Evolutionary conservation across 805 yeast species (phyloP), one percentile per base, ranked within the genome.

Genomic region (Schizosaccharomyces osmophilus): DNA sequence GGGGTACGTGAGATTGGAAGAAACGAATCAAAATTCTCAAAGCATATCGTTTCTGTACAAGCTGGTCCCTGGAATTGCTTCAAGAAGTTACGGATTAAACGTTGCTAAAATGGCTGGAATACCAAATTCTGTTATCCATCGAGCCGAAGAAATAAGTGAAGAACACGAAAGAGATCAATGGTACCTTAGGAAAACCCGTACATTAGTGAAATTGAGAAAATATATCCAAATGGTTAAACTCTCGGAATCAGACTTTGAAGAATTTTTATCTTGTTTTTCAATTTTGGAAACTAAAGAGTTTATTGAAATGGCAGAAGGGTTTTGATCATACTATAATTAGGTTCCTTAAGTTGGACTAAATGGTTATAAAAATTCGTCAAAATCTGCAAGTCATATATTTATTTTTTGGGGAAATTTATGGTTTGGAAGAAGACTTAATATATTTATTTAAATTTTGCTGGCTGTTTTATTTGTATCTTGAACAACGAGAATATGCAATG

Each of bases 101-200:
- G 95, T 87, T 48, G 96, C 95, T 0, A 77, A 80, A 63, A 67
- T 87, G 62, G 93, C 95, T 0, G 79, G 80, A 0, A 71, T 88
- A 8, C 68, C 69, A 29, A 48, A 29, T 22, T 48, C 62, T 1
- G 59, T 67, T 6, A 29, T 67, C 17, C 58, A 43, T 2, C 41
- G 45, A 26, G 69, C 69, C 6, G 64, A 51, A 11, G 61, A 51
- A 51, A 29, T 51, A 8, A 24, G 36, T 9, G 57, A 22, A 24
- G 26, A 61, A 2, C 26, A 24, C 5, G 57, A 51, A 51, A 19
- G 26, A 29, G 26, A 51, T 17, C 57, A 51, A 19, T 19, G 51
- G 26, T 8, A 4, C 11, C 26, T 24, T 8, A 45, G 51, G 4
- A 45, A 45, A 45, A 45, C 13, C 26, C 26, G 22, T 11, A 19